Base-by-base conservation (phyloP, 306 rosid genomes). In the Pyrus betulifolia region DNA sequence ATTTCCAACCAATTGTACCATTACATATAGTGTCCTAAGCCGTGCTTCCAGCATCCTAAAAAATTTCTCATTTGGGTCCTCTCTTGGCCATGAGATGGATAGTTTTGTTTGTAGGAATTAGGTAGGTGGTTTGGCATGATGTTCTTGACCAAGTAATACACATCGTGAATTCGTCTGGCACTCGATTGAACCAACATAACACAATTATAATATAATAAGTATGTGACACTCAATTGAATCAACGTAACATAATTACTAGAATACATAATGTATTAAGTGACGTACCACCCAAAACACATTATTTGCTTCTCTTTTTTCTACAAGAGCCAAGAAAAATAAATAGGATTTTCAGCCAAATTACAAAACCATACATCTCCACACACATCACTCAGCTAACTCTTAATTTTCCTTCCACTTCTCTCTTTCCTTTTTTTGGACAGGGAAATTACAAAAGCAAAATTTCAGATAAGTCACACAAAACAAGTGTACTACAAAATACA, bases 381-480 rank as follows among this genome's bases (percentile, higher is more conserved):
- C 74, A 71, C 83, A 77, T 79, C 68, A 66, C 81, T 80, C 69
- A 70, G 12, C 72, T 21, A 11, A 49, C 38, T 21, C 30, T 22
- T 27, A 42, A 3, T 52, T 75, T 75, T 46, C 62, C 5, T 58
- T 38, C 51, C 49, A 12, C 23, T 21, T 28, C 49, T 40, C 46
- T 49, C 52, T 38, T 46, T 30, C 33, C 69, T 63, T 74, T 46
- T 40, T 52, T 14, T 25, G 27, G 33, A 70, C 61, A 71, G 27
- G 64, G 62, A 75, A 70, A 75, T 72, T 63, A 79, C 68, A 65
- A 66, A 83, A 62, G 70, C 74, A 80, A 85, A 63, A 83, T 28
- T 74, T 81, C 67, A 76, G 46, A 64, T 31, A 69, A 49, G 25
- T 25, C 69, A 76, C 60, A 80, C 63, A 73, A 64, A 62, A 18